Conservation (phyloP, 148 eudicot species). For the Silene conica region DNA sequence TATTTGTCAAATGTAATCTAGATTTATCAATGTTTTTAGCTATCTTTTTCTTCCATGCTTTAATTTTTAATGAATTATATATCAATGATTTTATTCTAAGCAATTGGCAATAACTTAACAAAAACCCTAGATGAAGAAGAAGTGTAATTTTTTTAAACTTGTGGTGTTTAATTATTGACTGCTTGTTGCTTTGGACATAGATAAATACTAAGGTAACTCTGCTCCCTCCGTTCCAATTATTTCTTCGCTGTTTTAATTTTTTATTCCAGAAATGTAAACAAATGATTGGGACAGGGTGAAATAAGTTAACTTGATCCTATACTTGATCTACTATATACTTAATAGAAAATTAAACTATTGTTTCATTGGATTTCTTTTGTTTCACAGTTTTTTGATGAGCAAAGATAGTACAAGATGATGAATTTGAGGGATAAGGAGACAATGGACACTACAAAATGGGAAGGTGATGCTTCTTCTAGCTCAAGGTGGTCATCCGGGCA, state of each 20-base stretch:
- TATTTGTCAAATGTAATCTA: no score
- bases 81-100: no score
- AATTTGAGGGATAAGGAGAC: constrained; percentile 35
- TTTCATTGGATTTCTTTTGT: background rate
- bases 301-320: no score
- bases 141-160: background rate
- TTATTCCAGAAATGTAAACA: background rate
- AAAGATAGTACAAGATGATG: constrained; percentile 27
- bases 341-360: background rate
- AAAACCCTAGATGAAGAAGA: background rate
- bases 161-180: background rate
- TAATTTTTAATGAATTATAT: no score
- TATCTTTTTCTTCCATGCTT: no score
- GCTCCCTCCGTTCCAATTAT: no score
- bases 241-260: no score
- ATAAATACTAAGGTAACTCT: no score
- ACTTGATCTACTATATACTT: no score
- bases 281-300: background rate
- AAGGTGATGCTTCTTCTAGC: constrained; percentile 24
- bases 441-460: constrained; percentile 26
- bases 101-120: background rate
- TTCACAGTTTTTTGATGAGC: background rate
- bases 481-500: constrained; percentile 63
- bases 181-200: no score
- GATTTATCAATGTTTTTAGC: no score